A percentile compares a stretch with the other conserved stretches of the same genome.
phyloP scores from a whole-genome alignment of 2,329 filamentous ascomycete genomes.

The Fonsecaea multimorphosa region DNA sequence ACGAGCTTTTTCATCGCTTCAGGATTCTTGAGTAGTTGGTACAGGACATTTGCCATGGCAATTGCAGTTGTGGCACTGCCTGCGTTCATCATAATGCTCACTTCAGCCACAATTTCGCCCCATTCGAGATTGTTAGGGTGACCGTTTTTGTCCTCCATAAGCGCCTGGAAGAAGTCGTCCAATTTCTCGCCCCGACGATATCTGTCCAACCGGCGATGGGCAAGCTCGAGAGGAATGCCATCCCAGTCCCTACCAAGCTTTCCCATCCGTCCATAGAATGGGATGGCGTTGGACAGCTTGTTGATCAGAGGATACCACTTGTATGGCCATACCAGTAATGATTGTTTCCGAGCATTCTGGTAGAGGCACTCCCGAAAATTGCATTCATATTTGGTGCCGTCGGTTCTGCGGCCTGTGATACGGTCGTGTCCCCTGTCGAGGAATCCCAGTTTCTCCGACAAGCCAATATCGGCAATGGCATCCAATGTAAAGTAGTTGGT shows the following conservation, averaged over 20 bases:
- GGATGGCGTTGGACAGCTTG: conserved; percentile 33
- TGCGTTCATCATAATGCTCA: conserved; percentile 36
- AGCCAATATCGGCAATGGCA: conserved; percentile 50
- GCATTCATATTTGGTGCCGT: conserved; percentile 33
- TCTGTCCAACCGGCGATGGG: conserved; percentile 52
- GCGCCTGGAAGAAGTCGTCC: conserved; percentile 61
- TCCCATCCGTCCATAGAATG: conserved; percentile 37
- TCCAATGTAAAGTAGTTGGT: conserved; percentile 48
- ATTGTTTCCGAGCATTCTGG: conserved; percentile 26
- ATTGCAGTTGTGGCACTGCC: conserved; percentile 36
- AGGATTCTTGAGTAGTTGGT: conserved; percentile 59
- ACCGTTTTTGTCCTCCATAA: conserved; percentile 46
- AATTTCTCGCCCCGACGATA: conserved; percentile 60
- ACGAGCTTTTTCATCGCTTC: conserved; percentile 48
- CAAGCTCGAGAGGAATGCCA: conserved; percentile 54
- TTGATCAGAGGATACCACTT: conserved; percentile 37
- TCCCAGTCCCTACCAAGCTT: conserved; percentile 48
- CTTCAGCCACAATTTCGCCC: conserved; percentile 31
- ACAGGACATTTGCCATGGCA: conserved; percentile 51
- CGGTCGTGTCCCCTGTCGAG: conserved; percentile 46
- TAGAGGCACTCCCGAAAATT: conserved; percentile 33
- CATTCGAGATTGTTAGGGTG: conserved; percentile 51
- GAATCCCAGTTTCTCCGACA: conserved; percentile 47
- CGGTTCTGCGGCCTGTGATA: conserved; percentile 38
- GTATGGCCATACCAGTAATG: conserved; percentile 39